Conservation (phyloP, 2,329 filamentous ascomycete species). For the Cordyceps fumosorosea region DNA sequence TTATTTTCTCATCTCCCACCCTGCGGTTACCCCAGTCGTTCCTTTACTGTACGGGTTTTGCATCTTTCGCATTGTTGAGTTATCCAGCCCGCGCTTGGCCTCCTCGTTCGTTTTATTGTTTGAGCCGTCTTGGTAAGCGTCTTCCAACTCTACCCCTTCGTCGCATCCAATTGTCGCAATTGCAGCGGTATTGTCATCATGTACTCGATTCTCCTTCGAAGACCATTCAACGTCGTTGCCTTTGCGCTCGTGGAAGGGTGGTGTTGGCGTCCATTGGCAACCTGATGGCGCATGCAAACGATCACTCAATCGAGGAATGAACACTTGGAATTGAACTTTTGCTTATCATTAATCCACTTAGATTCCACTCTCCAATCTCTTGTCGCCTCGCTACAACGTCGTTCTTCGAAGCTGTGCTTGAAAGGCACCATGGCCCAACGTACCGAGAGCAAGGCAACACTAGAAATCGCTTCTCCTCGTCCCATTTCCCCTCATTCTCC, state of each 20-base stretch:
- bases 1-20: not conserved
- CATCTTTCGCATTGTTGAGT: not conserved
- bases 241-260: not conserved
- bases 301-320: too few relatives aligned
- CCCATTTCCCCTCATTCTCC: not conserved
- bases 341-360: not conserved
- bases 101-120: not conserved
- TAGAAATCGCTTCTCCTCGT: slow-evolving; percentile 9
- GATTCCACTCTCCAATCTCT: not conserved
- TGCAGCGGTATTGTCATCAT: not conserved
- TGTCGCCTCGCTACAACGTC: too few relatives aligned
- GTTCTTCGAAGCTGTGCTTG: not conserved
- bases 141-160: not conserved
- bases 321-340: not conserved
- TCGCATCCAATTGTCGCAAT: not conserved
- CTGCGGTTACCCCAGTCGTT: not conserved
- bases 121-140: not conserved
- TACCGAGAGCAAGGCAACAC: not conserved
- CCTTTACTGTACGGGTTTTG: not conserved
- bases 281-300: not conserved
- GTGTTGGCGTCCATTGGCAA: not conserved
- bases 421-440: not conserved
- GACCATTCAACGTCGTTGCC: not conserved
- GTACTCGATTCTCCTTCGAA: not conserved
- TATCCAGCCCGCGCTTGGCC: not conserved